Base-by-base conservation (phyloP, 495 filamentous ascomycete genomes). In the Trichoderma gamsii region DNA sequence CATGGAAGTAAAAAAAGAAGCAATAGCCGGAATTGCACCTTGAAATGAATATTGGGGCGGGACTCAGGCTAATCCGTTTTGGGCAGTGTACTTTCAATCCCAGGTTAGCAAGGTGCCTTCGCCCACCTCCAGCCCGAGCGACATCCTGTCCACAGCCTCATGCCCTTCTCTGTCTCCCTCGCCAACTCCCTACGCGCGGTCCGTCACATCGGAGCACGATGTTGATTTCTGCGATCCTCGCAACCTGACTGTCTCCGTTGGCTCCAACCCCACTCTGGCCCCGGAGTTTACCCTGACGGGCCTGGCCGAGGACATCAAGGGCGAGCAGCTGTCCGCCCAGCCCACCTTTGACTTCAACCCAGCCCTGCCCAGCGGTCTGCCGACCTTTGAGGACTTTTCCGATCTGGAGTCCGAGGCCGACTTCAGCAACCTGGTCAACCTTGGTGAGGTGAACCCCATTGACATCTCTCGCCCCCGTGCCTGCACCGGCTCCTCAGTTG, bases 331-430 rank as follows among this genome's bases (percentile, higher is more conserved):
- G 56, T n/a, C 68, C 46, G 73, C 51, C 66, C 43, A 52, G 66
- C 32, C 83, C 51, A 73, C 80, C 29, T 83, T 87, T 66, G 82
- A 83, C 41, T 85, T 88, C 71, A 82, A 79, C 32, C 77, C 79
- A 27, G 79, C 84, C 27, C 76, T 83, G 41, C 79, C 86, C 70
- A 83, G 83, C 80, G 85, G 84, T n/a, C 83, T 94, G 35, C 89
- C 89, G 2, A 81, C 81, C 44, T 94, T 97, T 69, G 90, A 96
- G 73, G 90, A 92, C 69, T 85, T 96, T 68, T 94, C 92, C 25
- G 94, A 97, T 72, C 85, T 97, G 65, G 95, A 97, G 77, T 94
- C 91, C 0, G 94, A 97, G 44, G 92, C 95, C 82, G 92, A 96
- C 71, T 89, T 96, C 72, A 86, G 89, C 67, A 89, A 86, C 77